Percentiles rank a stretch among this genome's conserved stretches.
Conservation (phyloP, 306 rosid genomes). For the Glycine latifolia region DNA sequence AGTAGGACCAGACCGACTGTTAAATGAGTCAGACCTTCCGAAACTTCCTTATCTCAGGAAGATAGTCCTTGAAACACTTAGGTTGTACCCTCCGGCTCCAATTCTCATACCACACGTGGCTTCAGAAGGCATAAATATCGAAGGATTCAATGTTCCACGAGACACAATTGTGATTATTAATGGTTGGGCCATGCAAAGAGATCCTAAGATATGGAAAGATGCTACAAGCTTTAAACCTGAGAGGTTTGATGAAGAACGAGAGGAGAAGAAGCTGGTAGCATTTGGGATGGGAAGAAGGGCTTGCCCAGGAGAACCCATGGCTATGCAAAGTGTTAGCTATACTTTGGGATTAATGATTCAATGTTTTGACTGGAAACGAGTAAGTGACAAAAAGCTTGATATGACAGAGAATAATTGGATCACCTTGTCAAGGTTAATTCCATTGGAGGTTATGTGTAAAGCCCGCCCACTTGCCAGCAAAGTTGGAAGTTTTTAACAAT, state of each 20-base stretch:
- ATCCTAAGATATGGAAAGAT: not conserved
- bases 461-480: not conserved
- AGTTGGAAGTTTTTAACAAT: not conserved
- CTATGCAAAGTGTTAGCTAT: not conserved
- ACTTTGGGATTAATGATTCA: constrained; percentile 31
- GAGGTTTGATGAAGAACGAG: constrained; percentile 20
- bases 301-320: constrained; percentile 14
- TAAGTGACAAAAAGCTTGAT: not conserved
- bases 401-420: constrained; percentile 11
- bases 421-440: constrained; percentile 3
- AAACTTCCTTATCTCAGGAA: constrained; percentile 25
- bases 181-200: constrained; percentile 18
- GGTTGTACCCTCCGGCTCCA: constrained; percentile 15
- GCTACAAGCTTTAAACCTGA: not conserved
- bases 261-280: not conserved
- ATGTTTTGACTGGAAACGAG: constrained; percentile 39
- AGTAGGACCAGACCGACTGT: not conserved
- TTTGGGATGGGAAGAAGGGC: constrained; percentile 24
- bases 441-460: constrained; percentile 22
- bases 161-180: not conserved
- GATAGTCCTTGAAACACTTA: not conserved
- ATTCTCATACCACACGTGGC: not conserved
- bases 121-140: not conserved
- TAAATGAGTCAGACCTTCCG: constrained; percentile 19
- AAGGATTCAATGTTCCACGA: not conserved